phyloP scores from a whole-genome alignment of 1,284 basidiomycete species.

The Moesziomyces globuligerus region DNA sequence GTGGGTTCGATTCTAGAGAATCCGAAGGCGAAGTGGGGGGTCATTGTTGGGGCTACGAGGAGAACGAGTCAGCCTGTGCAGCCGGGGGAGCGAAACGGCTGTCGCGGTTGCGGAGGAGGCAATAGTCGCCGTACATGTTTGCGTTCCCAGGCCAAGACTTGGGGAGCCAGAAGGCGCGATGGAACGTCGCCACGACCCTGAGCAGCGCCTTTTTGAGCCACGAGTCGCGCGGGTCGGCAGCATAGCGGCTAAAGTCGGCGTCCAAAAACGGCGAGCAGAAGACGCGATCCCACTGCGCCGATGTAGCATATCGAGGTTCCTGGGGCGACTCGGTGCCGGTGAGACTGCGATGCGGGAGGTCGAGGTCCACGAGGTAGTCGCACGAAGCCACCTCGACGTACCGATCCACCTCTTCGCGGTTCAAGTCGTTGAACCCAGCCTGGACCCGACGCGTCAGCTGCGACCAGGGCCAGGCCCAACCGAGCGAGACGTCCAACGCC shows the following conservation, averaged over 20 bases:
- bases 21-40: no score
- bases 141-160: slow-evolving; percentile 34
- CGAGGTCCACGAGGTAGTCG: slow-evolving; percentile 63
- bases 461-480: slow-evolving; percentile 63
- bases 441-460: slow-evolving; percentile 75
- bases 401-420: slow-evolving; percentile 79
- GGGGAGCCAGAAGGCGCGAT: slow-evolving; percentile 58
- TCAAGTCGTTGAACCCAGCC: slow-evolving; percentile 84
- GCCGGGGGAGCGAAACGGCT: slow-evolving; percentile 19
- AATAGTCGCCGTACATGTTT: slow-evolving; percentile 57
- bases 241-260: slow-evolving; percentile 42
- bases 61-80: no score
- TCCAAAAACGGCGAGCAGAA: slow-evolving; percentile 60
- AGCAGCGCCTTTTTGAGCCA: slow-evolving; percentile 1
- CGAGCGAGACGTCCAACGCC: slow-evolving; percentile 68
- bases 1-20: no score
- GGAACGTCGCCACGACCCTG: slow-evolving; percentile 32
- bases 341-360: slow-evolving; percentile 41
- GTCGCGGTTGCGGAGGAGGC: slow-evolving; percentile 41
- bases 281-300: slow-evolving; percentile 46
- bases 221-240: slow-evolving; percentile 11
- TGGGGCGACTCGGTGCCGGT: slow-evolving; percentile 7
- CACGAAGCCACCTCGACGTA: slow-evolving; percentile 73
- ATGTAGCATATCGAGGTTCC: slow-evolving; percentile 49
- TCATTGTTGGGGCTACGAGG: no score